Percentiles rank a stretch among this genome's conserved stretches.
Conservation (phyloP, 345 rosid genomes). For the Dimocarpus longan region DNA sequence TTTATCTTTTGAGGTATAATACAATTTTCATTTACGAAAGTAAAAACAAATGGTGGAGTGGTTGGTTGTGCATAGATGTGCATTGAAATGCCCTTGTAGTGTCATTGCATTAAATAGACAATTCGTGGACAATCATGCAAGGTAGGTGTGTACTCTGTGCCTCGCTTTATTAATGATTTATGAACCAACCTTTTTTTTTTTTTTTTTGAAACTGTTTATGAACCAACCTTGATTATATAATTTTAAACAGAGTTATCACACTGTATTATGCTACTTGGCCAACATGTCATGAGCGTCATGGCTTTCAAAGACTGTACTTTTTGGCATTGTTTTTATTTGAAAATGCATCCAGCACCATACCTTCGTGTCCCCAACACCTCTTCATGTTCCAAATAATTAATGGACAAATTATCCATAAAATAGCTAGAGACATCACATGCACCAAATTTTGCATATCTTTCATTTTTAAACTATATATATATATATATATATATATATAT, state of each 20-base stretch:
- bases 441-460: too few relatives aligned
- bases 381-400: background rate
- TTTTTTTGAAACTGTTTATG: too few relatives aligned
- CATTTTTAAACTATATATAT: too few relatives aligned
- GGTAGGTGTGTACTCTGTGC: background rate
- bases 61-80: background rate
- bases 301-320: background rate
- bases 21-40: too few relatives aligned
- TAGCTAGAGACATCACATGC: too few relatives aligned
- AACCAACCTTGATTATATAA: too few relatives aligned
- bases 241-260: too few relatives aligned
- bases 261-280: too few relatives aligned
- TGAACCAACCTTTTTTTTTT: background rate
- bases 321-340: too few relatives aligned
- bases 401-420: background rate
- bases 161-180: background rate
- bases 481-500: background rate
- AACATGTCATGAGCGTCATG: background rate
- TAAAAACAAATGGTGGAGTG: background rate
- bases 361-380: background rate
- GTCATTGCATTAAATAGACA: background rate
- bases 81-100: too few relatives aligned
- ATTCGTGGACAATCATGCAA: background rate
- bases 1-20: too few relatives aligned
- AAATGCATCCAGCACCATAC: background rate